Evolutionary conservation across 2,329 filamentous ascomycete genomes (phyloP).

Genomic region (Sporothrix humicola): DNA sequence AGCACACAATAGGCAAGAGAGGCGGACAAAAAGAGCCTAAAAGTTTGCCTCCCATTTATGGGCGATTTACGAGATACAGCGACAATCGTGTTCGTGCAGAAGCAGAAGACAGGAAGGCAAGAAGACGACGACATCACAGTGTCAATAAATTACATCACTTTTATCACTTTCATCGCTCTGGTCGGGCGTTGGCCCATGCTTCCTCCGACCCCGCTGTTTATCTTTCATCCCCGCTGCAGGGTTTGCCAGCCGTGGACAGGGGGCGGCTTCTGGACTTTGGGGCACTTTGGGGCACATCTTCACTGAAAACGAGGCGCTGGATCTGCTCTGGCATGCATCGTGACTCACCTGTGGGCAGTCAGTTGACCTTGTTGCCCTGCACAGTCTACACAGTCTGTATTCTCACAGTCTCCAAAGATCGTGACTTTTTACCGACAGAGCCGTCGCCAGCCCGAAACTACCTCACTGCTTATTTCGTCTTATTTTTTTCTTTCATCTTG

Average conservation of each 20-base stretch:
- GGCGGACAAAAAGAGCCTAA: not conserved
- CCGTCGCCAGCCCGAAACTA: not conserved
- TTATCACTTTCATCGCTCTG: not conserved
- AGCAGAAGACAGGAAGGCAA: not conserved
- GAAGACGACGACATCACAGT: not conserved
- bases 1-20: not conserved
- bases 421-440: not conserved
- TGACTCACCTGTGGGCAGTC: slow-evolving; percentile 29
- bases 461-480: slow-evolving; percentile 1
- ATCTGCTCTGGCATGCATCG: not conserved
- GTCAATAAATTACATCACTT: slow-evolving; percentile 27
- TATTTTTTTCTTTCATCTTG: not conserved
- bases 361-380: slow-evolving; percentile 9
- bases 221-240: slow-evolving; percentile 9
- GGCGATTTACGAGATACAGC: not conserved
- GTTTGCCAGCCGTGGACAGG: not conserved
- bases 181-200: slow-evolving; percentile 15
- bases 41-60: not conserved
- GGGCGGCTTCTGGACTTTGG: not conserved
- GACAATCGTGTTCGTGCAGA: slow-evolving; percentile 10
- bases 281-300: not conserved
- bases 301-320: not conserved
- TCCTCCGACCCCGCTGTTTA: slow-evolving; percentile 24
- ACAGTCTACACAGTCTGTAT: not conserved
- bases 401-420: not conserved